Evolutionary conservation across 768 basidiomycete genomes (phyloP), one percentile per base, ranked within the genome.

Genomic region (Tulasnella sp.): DNA sequence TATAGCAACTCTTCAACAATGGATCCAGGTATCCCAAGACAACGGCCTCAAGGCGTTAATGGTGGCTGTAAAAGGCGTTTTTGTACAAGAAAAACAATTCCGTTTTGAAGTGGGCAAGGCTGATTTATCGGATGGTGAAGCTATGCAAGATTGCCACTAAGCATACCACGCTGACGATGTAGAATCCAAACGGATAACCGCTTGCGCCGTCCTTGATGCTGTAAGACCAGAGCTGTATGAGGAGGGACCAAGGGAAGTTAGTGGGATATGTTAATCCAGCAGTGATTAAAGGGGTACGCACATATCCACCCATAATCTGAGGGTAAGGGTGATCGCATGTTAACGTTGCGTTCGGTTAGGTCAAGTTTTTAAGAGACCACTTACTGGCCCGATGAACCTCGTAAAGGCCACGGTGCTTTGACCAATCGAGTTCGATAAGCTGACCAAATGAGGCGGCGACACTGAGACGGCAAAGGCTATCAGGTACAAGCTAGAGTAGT

Each of bases 391-490:
- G 38, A 90, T 67, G 73, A 93, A 96, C 42, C 96, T 81, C 3
- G 94, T 90, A 24, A 95, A 81, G 64, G 90, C 93, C 63, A 95
- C 94, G 30, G 91, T 87, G 67, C 90, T 93, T 71, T 99, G 96
- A 0, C 93, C 96, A 21, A 95, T 82, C 17, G 95, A 96, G 68
- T 98, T 99, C 9, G 95, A 90, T 61, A 90, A 82, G 5, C 92
- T 90, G 42, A 98, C 82, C 7, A 90, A 83, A 41, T 79, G 78
- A 1, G 93, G 91, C 1, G 95, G 93, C 0, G 93, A 90, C 87
- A 95, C 89, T 92, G 61, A 49, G 59, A 48, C 60, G 48, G 59
- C 42, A 62, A 59, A 66, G 61, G 19, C 7, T 0, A 30, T 26
- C 44, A 49, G 26, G 49, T 27, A 3, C 15, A 38, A 38, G 15